These are phyloP conservation scores for Phyllosticta citribraziliensis DNA, from an alignment of 2,329 filamentous ascomycete species.

Conservation along the genomic window DNA sequence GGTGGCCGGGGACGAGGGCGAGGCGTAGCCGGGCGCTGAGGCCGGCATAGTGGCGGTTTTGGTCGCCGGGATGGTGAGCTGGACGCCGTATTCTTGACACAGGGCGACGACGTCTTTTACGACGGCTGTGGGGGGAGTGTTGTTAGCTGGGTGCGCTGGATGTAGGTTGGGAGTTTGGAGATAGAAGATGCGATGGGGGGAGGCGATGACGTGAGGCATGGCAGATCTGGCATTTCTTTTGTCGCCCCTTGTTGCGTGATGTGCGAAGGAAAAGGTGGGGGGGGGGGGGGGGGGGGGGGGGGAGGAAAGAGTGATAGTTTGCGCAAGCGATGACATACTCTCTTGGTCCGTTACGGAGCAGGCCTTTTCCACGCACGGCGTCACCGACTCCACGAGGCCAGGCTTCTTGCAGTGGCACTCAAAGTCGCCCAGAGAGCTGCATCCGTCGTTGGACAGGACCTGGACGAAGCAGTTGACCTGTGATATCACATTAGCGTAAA, in stretches of 20 bases:
- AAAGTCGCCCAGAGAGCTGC: conserved; percentile 38
- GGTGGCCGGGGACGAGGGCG: not conserved
- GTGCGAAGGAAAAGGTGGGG: too few relatives aligned
- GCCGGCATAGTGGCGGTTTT: not conserved
- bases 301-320: not conserved
- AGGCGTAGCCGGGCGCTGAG: not conserved
- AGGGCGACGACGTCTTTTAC: conserved; percentile 22
- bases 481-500: conserved; percentile 16
- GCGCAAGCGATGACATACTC: conserved; percentile 15
- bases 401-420: conserved; percentile 40
- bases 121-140: conserved; percentile 12
- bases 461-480: conserved; percentile 38
- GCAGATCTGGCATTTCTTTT: not conserved
- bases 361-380: conserved; percentile 37
- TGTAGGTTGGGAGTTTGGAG: not conserved
- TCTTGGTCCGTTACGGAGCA: conserved; percentile 32
- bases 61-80: conserved; percentile 19
- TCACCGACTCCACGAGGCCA: conserved; percentile 31
- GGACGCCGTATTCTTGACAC: conserved; percentile 24
- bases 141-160: not conserved
- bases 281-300: too few relatives aligned
- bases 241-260: not conserved
- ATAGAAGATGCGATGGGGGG: not conserved
- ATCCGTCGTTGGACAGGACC: conserved; percentile 35
- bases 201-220: not conserved